Percentiles rank a stretch among this genome's conserved stretches.
These are phyloP conservation scores for Bothriochloa decipiens DNA, from an alignment of 176 grass and related monocot genomes.

Conservation along the genomic window DNA sequence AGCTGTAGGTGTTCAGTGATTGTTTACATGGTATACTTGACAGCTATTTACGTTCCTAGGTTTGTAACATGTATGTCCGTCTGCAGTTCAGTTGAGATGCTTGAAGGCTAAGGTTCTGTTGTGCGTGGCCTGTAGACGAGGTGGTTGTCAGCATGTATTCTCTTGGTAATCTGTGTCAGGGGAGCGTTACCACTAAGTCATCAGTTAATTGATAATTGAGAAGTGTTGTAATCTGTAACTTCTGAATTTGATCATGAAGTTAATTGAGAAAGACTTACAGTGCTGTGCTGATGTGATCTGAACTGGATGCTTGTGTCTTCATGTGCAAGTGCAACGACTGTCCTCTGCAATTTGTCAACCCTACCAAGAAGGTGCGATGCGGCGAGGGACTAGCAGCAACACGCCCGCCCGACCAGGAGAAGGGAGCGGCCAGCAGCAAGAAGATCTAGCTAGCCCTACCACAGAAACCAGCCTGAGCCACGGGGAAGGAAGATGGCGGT, in stretches of 20 bases:
- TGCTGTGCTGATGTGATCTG: neutral
- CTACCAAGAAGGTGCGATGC: no score
- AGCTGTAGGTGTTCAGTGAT: constrained; percentile 44
- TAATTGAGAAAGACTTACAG: neutral
- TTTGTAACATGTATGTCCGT: constrained; percentile 28
- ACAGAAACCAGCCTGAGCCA: no score
- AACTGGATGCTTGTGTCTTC: neutral
- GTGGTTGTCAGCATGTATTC: neutral
- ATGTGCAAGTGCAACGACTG: no score
- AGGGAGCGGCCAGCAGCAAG: no score
- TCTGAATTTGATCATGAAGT: neutral
- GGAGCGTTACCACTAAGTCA: neutral
- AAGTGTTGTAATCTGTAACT: neutral
- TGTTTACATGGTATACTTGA: constrained; percentile 45
- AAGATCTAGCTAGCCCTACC: no score
- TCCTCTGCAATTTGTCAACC: no score
- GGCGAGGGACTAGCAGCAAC: no score
- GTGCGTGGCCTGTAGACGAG: neutral
- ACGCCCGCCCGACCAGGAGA: no score
- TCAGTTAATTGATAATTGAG: neutral
- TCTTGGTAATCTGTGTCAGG: neutral
- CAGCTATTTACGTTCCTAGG: constrained; percentile 38
- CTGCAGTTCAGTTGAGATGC: constrained; percentile 26
- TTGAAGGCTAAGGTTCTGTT: neutral
- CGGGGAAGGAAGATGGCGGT: no score